Conservation (phyloP, 1,284 basidiomycete species). For the Apiotrichum siamense region DNA sequence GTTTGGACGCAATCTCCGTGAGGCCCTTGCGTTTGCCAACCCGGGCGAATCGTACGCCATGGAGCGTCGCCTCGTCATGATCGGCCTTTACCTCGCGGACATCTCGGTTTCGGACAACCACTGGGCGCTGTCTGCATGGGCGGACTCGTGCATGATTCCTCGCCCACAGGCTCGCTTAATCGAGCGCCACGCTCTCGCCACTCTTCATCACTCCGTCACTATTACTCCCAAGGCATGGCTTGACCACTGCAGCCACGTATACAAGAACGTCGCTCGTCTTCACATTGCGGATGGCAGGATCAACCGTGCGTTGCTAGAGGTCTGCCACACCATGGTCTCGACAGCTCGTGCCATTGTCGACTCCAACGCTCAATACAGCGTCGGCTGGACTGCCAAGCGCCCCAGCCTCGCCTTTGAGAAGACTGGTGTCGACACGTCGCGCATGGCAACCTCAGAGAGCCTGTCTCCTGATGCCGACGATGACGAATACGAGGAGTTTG, state of each 20-base stretch:
- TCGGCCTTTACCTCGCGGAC: constrained; percentile 6
- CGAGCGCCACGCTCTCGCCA: constrained; percentile 2
- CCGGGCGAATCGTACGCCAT: constrained; percentile 5
- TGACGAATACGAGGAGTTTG: constrained; percentile 9
- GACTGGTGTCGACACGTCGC: not conserved
- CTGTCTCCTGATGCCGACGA: not conserved
- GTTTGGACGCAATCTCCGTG: not conserved
- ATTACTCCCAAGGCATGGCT: constrained; percentile 9
- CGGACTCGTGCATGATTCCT: not conserved
- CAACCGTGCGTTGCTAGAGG: constrained; percentile 4
- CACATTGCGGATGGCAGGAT: not conserved
- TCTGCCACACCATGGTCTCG: constrained; percentile 5
- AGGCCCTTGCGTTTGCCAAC: constrained; percentile 2
- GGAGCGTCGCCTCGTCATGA: constrained; percentile 10
- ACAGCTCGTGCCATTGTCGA: constrained; percentile 4
- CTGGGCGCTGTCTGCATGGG: constrained; percentile 5
- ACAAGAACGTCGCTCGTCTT: constrained; percentile 3
- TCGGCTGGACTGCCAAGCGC: not conserved
- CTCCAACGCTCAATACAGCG: not conserved
- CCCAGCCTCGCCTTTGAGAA: not conserved
- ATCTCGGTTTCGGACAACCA: constrained; percentile 6
- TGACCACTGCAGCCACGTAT: constrained; percentile 11
- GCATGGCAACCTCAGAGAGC: constrained; percentile 4
- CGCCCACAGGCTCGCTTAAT: constrained; percentile 2
- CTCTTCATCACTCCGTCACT: constrained; percentile 4